Evolutionary conservation across 148 eudicot species (phyloP), one percentile per base, ranked within the genome.

Genomic region (Amaranthus cruentus): DNA sequence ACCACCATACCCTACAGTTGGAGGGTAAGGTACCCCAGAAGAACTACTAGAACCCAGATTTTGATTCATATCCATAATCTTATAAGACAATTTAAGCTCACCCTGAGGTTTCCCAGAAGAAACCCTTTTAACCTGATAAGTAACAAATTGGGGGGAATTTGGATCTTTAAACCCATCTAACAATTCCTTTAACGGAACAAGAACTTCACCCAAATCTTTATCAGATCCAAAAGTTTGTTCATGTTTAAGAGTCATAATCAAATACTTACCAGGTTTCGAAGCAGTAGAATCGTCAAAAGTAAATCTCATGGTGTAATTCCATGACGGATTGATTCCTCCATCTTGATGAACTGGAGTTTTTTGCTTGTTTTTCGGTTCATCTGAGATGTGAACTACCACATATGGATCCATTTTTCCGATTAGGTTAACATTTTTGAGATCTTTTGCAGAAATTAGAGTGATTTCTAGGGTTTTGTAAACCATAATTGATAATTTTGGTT

Each of bases 391-490:
- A 38, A 81, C 80, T 4, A 76, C 74, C 4, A 80, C 83, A 47
- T 81, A 84, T 0, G 80, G 73, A 61, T 84, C 87, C 87, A 87
- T 87, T 70, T 84, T 81, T 28, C 83, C 87, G 51, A 87, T 78
- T 9, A 80, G 79, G 65, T 82, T 79, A 10, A 87, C 86, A 66
- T 87, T 81, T 54, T 87, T 84, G 4, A 87, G 86, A 70, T 81
- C 87, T 66, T 80, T 82, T 4, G 87, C 89, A 2, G 87, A 87
- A 47, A 78, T 78, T 0, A 84, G 8, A 6, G 79, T 82, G 18
- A 87, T 61, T 54, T 86, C 89, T 7, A 86, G 38, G 7, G 81
- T 75, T 75, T 77, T 77, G 67, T 43, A 42, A 6, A 73, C 83
- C 86, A 79, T 79, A 44, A 43, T 47, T 47, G 38, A 28, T 28